Percentiles rank a stretch among this genome's conserved stretches.
Evolutionary conservation across 2,329 filamentous ascomycete genomes (phyloP).

Genomic region (Colletotrichum orchidophilum): DNA sequence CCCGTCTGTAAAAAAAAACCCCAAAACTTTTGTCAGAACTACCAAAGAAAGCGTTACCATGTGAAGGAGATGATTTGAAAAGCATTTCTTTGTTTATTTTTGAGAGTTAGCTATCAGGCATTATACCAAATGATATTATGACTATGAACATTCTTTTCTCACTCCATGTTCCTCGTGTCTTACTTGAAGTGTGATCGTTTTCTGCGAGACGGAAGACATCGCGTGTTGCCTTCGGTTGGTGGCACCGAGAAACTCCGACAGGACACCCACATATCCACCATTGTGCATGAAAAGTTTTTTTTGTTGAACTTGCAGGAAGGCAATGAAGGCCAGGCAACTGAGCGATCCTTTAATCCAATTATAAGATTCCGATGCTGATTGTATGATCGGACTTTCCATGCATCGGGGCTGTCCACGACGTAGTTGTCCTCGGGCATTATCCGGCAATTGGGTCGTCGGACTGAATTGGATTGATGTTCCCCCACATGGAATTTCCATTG

Average conservation of each 20-base stretch:
- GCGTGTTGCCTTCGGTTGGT: neutral
- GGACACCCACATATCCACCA: neutral
- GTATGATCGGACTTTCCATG: neutral
- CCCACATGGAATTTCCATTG: neutral
- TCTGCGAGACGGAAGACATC: neutral
- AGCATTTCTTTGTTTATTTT: conserved; percentile 23
- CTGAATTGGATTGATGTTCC: neutral
- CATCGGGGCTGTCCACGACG: neutral
- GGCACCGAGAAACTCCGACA: neutral
- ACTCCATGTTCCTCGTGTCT: neutral
- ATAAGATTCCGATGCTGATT: neutral
- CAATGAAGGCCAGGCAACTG: neutral
- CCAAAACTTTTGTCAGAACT: neutral
- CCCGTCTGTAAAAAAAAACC: conserved; percentile 28
- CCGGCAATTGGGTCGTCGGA: neutral
- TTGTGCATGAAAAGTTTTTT: neutral
- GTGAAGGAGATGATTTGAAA: conserved; percentile 9
- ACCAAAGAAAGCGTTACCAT: neutral
- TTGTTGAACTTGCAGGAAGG: neutral
- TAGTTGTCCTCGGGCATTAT: neutral
- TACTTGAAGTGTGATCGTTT: neutral
- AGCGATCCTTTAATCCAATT: neutral
- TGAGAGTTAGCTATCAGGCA: conserved; percentile 30
- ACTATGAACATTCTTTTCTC: neutral
- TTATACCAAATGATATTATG: conserved; percentile 34